Evolutionary conservation across 176 grass and related monocot species (phyloP), one percentile per base, ranked within the genome.

Genomic region (Urochloa ruziziensis): DNA sequence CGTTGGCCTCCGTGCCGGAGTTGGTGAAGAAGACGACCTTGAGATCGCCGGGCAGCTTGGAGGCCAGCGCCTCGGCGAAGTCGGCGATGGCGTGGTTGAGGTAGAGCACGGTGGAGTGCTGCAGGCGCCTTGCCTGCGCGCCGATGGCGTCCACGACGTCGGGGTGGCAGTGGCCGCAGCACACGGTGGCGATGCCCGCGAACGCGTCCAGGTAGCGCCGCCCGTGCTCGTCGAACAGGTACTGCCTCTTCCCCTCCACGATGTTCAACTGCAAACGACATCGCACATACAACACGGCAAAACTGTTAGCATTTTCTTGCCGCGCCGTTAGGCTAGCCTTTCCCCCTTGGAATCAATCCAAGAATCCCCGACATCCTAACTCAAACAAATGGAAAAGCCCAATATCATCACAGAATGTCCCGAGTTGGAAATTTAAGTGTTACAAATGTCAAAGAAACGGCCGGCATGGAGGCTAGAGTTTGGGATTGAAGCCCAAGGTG

Each of bases 11-110:
- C n/a, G 96, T 95, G 52, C 93, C 96, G 70, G 96, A 98, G 79
- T 95, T 98, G 54, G 96, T 98, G 91, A 98, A 98, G 87, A 98
- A 95, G 12, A 93, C 85, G n/a, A 98, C 89, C 93, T 95, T 98
- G 83, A 96, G 89, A 69, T 96, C 85, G 4, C 93, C 93, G 34
- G 96, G 93, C 23, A 98, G 69, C 74, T 94, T 94, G 86, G 91
- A 80, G 18, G 96, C 96, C 42, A 98, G 87, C 69, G 96, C 96
- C 83, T 95, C 96, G 24, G 96, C 91, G 84, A 98, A 98, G 89
- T 98, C 93, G 14, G 85, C 37, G 71, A 95, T 87, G 52, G 62
- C 89, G 78, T 98, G 89, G 64, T 98, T 98, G 80, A 98, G 79
- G 82, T 95, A 95, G n/a, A 98, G 80, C 60, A 98, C 84, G 79